Evolutionary conservation across 257 asterid genomes (phyloP).

Genomic region (Osmanthus fragrans): DNA sequence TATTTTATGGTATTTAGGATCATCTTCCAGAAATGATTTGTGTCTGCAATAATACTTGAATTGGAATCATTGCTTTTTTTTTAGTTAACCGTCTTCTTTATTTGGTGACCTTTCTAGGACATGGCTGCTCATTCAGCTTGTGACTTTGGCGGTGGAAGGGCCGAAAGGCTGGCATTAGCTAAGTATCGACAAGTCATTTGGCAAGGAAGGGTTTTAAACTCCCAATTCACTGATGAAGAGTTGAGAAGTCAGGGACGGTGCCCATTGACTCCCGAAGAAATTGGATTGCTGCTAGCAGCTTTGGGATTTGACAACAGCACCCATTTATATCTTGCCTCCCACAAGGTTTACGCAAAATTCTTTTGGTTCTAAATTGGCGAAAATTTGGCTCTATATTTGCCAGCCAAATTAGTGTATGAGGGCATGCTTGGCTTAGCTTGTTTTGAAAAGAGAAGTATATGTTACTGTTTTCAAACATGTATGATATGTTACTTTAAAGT

Average conservation of each 20-base stretch:
- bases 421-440: not conserved
- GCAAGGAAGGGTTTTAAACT: slow-evolving; percentile 95
- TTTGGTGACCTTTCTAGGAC: slow-evolving; percentile 52
- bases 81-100: not conserved
- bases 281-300: slow-evolving; percentile 92
- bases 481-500: not conserved
- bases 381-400: not conserved
- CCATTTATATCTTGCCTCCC: slow-evolving; percentile 90
- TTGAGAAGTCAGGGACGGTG: slow-evolving; percentile 95
- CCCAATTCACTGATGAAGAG: slow-evolving; percentile 97
- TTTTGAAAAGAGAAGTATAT: not conserved
- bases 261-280: slow-evolving; percentile 98
- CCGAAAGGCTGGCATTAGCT: slow-evolving; percentile 91
- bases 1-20: not conserved
- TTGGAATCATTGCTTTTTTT: not conserved
- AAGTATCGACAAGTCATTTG: slow-evolving; percentile 93
- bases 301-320: slow-evolving; percentile 92
- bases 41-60: not conserved
- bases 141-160: slow-evolving; percentile 98
- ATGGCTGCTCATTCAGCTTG: slow-evolving; percentile 99
- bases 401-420: not conserved
- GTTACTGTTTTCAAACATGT: not conserved
- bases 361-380: not conserved
- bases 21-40: not conserved
- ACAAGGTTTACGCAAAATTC: slow-evolving; percentile 56